phyloP scores from a whole-genome alignment of 176 grass and related monocot species.

The Triticum dicoccoides region DNA sequence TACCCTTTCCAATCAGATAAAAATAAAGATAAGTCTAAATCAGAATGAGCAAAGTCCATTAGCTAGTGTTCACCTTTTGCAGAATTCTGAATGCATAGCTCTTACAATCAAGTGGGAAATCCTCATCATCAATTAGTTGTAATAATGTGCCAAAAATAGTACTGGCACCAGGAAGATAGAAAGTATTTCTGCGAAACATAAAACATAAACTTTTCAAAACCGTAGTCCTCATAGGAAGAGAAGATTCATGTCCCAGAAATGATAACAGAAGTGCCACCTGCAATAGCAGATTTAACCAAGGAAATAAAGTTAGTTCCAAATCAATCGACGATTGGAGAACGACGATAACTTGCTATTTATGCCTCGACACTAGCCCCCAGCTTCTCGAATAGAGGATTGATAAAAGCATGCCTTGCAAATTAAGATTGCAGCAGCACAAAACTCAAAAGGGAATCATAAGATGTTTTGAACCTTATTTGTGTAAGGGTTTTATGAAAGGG shows the following conservation, averaged over 20 bases:
- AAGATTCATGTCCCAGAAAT: slow-evolving; percentile 55
- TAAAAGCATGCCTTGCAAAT: slow-evolving; percentile 3
- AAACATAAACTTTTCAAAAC: slow-evolving; percentile 66
- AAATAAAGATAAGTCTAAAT: slow-evolving; percentile 20
- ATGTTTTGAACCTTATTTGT: not conserved
- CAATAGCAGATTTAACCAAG: slow-evolving; percentile 34
- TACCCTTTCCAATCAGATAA: slow-evolving; percentile 28
- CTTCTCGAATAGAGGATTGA: not conserved
- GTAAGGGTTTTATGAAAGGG: not conserved
- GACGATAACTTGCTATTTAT: not conserved
- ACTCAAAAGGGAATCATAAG: not conserved
- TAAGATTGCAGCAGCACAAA: not conserved
- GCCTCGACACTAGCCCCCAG: not conserved
- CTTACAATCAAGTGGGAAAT: slow-evolving; percentile 49
- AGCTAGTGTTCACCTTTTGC: slow-evolving; percentile 48
- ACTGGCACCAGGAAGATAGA: slow-evolving; percentile 37
- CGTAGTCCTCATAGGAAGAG: slow-evolving; percentile 41
- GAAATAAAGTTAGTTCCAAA: slow-evolving; percentile 31
- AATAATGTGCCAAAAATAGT: slow-evolving; percentile 45
- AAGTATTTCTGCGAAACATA: slow-evolving; percentile 42
- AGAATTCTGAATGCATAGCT: slow-evolving; percentile 54
- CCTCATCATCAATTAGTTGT: slow-evolving; percentile 37
- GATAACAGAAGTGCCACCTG: slow-evolving; percentile 69
- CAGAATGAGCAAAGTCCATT: slow-evolving; percentile 10
- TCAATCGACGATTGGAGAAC: not conserved